Conservation (phyloP, 139 green algal species). For the Micractinium sp. region DNA sequence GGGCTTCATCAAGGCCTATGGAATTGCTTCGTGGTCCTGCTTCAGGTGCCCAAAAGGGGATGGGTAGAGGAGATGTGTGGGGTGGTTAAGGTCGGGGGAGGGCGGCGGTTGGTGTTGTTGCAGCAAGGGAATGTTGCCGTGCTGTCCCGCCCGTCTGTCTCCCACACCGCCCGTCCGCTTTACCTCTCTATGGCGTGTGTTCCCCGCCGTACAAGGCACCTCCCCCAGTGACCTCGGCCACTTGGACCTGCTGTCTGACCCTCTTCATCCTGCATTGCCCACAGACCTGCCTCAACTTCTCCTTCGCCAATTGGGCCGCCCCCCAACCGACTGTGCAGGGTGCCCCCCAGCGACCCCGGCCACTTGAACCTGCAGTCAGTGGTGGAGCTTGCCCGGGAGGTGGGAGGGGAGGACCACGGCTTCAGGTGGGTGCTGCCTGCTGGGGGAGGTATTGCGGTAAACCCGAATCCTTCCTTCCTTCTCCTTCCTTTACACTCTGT, state of each 20-base stretch:
- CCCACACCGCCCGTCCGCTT: too few species aligned
- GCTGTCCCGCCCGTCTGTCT: background rate
- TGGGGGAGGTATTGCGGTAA: too few species aligned
- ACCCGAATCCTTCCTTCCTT: too few species aligned
- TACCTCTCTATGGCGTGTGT: background rate
- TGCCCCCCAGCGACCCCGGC: conserved; percentile 9
- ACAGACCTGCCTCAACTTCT: background rate
- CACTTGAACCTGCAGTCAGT: conserved; percentile 53
- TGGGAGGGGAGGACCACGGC: conserved; percentile 60
- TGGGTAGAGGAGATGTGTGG: background rate
- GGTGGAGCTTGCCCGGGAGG: conserved; percentile 53
- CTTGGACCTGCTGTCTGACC: background rate
- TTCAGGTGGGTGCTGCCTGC: conserved; percentile 67
- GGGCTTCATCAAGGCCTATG: conserved; percentile 62
- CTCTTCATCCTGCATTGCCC: background rate
- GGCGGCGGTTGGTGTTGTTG: too few species aligned
- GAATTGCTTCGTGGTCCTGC: conserved; percentile 76
- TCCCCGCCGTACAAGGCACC: background rate
- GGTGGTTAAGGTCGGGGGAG: background rate
- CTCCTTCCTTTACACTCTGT: too few species aligned
- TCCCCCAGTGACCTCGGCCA: too few species aligned
- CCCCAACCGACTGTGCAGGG: conserved; percentile 3
- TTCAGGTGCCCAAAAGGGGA: conserved; percentile 46
- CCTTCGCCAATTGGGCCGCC: background rate
- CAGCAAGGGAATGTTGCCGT: background rate